Evolutionary conservation across 2,329 filamentous ascomycete species (phyloP).

Genomic region (Stagonosporopsis vannaccii): DNA sequence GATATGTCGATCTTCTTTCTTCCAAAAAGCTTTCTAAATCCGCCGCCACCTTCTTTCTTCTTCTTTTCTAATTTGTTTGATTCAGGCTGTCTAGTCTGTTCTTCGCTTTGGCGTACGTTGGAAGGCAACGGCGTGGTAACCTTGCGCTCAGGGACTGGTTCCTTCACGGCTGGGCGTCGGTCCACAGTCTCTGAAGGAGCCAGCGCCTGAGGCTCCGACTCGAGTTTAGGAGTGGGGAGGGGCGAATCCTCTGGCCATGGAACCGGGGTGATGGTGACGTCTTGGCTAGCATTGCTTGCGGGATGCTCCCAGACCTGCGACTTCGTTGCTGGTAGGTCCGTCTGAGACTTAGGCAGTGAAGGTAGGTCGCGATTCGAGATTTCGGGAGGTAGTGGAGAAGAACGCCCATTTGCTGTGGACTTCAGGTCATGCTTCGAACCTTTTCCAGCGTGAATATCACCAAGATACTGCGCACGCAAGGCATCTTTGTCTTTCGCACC

Average conservation of each 20-base stretch:
- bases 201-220: conserved; percentile 39
- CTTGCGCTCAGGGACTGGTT: conserved; percentile 42
- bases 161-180: conserved; percentile 54
- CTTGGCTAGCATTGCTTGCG: conserved; percentile 24
- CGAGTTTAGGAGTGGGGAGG: conserved; percentile 36
- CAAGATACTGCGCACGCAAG: conserved; percentile 85
- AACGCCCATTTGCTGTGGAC: conserved; percentile 40
- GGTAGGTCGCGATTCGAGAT: conserved; percentile 52
- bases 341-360: conserved; percentile 48
- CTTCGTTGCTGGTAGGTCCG: conserved; percentile 25
- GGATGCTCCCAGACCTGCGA: conserved; percentile 16
- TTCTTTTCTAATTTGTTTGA: conserved; percentile 51
- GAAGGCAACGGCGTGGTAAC: conserved; percentile 23
- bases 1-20: conserved; percentile 46
- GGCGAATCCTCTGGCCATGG: conserved; percentile 38
- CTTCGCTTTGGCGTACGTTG: conserved; percentile 29
- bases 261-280: conserved; percentile 45
- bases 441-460: conserved; percentile 74
- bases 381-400: conserved; percentile 34
- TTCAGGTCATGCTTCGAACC: conserved; percentile 62
- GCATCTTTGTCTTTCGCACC: conserved; percentile 85
- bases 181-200: conserved; percentile 31
- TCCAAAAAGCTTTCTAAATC: conserved; percentile 51
- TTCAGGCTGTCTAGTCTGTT: conserved; percentile 23
- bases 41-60: conserved; percentile 44